Conservation (phyloP, 129 eudicot species). For the Chrysanthemum lavandulifolium region DNA sequence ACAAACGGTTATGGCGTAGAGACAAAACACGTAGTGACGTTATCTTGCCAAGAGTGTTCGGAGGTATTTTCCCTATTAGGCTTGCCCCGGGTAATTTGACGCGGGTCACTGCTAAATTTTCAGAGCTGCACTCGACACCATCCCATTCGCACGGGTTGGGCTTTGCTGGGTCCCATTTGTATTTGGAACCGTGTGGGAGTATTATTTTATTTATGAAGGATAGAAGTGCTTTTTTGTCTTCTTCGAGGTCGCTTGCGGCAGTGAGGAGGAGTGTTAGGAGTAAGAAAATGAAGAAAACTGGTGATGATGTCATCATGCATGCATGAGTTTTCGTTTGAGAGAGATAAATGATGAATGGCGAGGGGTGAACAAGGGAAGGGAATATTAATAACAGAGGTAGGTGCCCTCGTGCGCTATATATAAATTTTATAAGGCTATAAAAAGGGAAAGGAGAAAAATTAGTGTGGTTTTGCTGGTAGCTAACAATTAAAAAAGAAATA, state of each 20-base stretch:
- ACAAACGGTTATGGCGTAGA: slow-evolving; percentile 51
- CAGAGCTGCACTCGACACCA: slow-evolving; percentile 67
- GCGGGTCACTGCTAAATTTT: slow-evolving; percentile 37
- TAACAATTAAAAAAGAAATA: not conserved
- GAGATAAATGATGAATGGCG: slow-evolving; percentile 35
- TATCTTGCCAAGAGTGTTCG: slow-evolving; percentile 52
- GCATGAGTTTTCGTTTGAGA: slow-evolving; percentile 7
- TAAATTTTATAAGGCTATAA: no score
- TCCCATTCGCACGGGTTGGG: slow-evolving; percentile 64
- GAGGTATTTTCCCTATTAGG: slow-evolving; percentile 64
- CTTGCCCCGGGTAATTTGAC: slow-evolving; percentile 81
- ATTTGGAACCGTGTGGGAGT: slow-evolving; percentile 48
- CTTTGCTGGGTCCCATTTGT: slow-evolving; percentile 53
- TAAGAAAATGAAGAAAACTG: no score
- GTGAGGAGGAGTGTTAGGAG: no score
- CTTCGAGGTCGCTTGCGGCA: no score
- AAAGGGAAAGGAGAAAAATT: slow-evolving; percentile 14
- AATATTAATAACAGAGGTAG: not conserved
- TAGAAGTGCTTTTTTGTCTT: no score
- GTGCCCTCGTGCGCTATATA: no score
- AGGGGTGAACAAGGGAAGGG: not conserved
- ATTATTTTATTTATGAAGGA: no score
- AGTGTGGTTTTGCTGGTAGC: slow-evolving; percentile 35
- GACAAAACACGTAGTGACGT: slow-evolving; percentile 64
- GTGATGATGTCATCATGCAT: no score